A percentile compares a stretch with the other conserved stretches of the same genome.
These are phyloP conservation scores for Cardamine chenopodiifolia DNA, from an alignment of 345 rosid species.

Conservation along the genomic window DNA sequence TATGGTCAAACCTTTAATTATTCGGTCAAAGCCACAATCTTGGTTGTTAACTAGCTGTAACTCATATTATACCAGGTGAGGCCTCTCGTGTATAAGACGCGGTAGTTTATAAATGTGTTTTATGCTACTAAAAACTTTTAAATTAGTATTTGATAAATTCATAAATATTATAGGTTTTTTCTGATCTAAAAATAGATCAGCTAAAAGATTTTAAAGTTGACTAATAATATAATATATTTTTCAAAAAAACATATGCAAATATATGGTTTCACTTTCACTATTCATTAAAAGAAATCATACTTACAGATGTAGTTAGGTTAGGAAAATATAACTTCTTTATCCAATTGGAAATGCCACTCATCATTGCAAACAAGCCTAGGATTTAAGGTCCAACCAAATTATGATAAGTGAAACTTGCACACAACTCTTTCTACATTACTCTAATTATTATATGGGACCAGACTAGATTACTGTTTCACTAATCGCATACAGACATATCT, in stretches of 20 bases:
- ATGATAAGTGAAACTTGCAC: conserved; percentile 41
- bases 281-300: not conserved
- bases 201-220: too few species aligned
- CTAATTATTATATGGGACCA: conserved; percentile 30
- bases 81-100: conserved; percentile 2
- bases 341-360: conserved; percentile 33
- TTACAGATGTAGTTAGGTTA: conserved; percentile 2
- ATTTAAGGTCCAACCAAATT: conserved; percentile 39
- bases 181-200: not conserved
- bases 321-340: not conserved
- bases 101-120: conserved; percentile 1
- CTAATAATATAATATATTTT: not conserved
- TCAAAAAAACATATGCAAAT: not conserved
- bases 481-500: not conserved
- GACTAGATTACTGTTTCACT: not conserved
- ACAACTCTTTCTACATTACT: conserved; percentile 38
- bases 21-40: conserved; percentile 41
- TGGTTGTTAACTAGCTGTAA: conserved; percentile 43
- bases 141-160: not conserved
- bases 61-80: not conserved
- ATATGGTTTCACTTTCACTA: not conserved
- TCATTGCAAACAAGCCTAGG: conserved; percentile 32
- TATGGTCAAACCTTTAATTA: conserved; percentile 37
- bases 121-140: not conserved
- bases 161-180: not conserved